These are phyloP conservation scores for Imleria badia DNA, from an alignment of 768 basidiomycete species.

Conservation along the genomic window DNA sequence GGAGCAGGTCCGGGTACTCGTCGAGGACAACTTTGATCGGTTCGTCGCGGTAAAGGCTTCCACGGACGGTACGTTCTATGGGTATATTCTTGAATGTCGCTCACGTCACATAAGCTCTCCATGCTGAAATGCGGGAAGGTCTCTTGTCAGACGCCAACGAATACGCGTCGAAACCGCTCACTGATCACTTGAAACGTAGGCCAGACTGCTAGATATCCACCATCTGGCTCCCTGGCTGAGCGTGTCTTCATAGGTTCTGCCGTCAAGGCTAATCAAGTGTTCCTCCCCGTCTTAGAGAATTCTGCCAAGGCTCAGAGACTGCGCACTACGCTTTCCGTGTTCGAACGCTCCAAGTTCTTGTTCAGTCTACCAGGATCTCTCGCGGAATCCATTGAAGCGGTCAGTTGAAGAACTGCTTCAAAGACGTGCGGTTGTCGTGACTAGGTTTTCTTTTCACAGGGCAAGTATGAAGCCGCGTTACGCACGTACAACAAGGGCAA, in stretches of 20 bases:
- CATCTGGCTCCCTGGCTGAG: conserved; percentile 2
- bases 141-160: conserved; percentile 74
- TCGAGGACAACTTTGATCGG: conserved; percentile 97
- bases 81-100: background rate
- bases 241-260: conserved; percentile 62
- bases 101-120: conserved; percentile 56
- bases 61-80: conserved; percentile 71
- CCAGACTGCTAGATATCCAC: background rate
- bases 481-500: conserved; percentile 98
- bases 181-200: conserved; percentile 84
- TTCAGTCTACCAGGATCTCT: conserved; percentile 96
- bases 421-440: background rate
- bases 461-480: conserved; percentile 90
- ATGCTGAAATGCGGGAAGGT: conserved; percentile 91
- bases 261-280: conserved; percentile 92
- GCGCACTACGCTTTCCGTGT: conserved; percentile 89
- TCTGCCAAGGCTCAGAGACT: conserved; percentile 92
- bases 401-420: conserved; percentile 36
- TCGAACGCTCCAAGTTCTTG: conserved; percentile 96
- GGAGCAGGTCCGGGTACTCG: conserved; percentile 90
- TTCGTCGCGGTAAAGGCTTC: conserved; percentile 97
- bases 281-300: conserved; percentile 94
- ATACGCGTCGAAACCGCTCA: conserved; percentile 78
- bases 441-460: conserved; percentile 45
- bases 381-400: conserved; percentile 85